A percentile compares a stretch with the other conserved stretches of the same genome.
Conservation (phyloP, 208 protist species). For the Trypanosoma cruzi region DNA sequence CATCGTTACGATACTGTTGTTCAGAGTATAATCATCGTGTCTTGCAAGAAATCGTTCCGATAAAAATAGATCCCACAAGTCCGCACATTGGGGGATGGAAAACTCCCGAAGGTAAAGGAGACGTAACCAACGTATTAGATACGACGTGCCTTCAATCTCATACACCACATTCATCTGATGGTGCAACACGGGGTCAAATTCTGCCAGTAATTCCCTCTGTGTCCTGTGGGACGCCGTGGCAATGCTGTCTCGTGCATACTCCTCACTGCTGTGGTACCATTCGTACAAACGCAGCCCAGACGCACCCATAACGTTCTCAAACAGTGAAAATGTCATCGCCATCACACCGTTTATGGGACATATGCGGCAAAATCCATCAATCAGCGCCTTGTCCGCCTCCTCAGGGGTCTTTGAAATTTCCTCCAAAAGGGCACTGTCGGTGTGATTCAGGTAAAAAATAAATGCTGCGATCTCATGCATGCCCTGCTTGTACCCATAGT, state of each 20-base stretch:
- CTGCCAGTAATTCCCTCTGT: conserved; percentile 52
- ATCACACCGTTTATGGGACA: conserved; percentile 12
- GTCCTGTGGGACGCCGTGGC: conserved; percentile 47
- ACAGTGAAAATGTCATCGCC: conserved; percentile 44
- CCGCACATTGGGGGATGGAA: conserved; percentile 49
- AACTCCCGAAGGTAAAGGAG: conserved; percentile 91
- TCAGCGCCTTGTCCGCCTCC: neutral
- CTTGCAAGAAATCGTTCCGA: conserved; percentile 48
- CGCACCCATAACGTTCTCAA: conserved; percentile 45
- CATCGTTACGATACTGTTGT: conserved; percentile 50
- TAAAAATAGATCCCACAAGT: conserved; percentile 85
- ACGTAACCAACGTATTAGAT: conserved; percentile 89
- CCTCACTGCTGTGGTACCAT: conserved; percentile 51
- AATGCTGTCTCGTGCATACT: conserved; percentile 35
- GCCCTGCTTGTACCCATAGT: conserved; percentile 83
- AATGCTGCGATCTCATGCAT: conserved; percentile 93
- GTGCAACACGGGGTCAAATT: conserved; percentile 59
- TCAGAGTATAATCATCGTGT: conserved; percentile 28
- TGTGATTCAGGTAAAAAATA: conserved; percentile 60
- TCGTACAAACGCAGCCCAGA: conserved; percentile 32
- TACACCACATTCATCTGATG: conserved; percentile 66
- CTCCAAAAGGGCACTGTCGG: conserved; percentile 33
- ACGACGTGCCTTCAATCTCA: conserved; percentile 72
- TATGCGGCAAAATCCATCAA: conserved; percentile 7
- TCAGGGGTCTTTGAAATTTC: neutral